Conservation (phyloP, 768 basidiomycete genomes). For the Termitomyces heimii region DNA sequence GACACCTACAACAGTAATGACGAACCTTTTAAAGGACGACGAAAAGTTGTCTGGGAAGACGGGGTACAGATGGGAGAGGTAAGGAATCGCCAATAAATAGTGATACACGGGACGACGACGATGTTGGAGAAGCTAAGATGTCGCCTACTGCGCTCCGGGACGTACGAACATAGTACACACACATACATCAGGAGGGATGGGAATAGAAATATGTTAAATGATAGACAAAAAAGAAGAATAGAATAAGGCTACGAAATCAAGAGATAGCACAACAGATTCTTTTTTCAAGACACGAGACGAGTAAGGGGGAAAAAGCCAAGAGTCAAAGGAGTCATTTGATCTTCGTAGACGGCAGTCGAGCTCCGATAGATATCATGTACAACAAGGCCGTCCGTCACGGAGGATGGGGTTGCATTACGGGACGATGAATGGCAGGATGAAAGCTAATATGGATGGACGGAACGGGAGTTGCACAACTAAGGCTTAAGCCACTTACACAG, state of each 20-base stretch:
- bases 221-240: slow-evolving; percentile 8
- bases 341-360: neutral
- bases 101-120: slow-evolving; percentile 6
- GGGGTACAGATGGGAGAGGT: neutral
- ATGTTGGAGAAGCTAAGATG: slow-evolving; percentile 7
- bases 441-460: slow-evolving; percentile 7
- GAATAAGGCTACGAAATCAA: slow-evolving; percentile 12
- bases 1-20: slow-evolving; percentile 8
- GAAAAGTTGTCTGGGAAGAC: neutral
- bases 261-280: slow-evolving; percentile 15
- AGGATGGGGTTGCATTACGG: slow-evolving; percentile 7
- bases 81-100: slow-evolving; percentile 7
- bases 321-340: neutral
- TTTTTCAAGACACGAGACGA: slow-evolving; percentile 11
- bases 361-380: slow-evolving; percentile 8
- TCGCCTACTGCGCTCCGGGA: slow-evolving; percentile 9
- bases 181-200: neutral
- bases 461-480: neutral
- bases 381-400: slow-evolving; percentile 6
- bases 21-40: slow-evolving; percentile 1
- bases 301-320: slow-evolving; percentile 5
- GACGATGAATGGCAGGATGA: slow-evolving; percentile 4
- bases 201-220: slow-evolving; percentile 9
- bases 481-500: slow-evolving; percentile 1
- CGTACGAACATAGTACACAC: slow-evolving; percentile 11